Evolutionary conservation across 441 rosid species (phyloP), one percentile per base, ranked within the genome.

Genomic region (Populus hybrid): DNA sequence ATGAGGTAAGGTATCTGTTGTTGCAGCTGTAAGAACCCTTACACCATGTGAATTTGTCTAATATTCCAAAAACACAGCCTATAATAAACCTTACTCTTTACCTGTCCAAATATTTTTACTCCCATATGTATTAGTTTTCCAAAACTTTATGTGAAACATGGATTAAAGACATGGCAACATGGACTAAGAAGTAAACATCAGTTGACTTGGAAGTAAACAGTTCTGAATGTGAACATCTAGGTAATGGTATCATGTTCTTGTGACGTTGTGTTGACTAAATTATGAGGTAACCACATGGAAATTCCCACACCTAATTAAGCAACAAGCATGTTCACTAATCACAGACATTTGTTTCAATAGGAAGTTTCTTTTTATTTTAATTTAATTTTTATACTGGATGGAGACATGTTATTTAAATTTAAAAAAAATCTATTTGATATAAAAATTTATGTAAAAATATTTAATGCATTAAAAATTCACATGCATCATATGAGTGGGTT

Each of bases 1-100:
- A 76, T 6, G 85, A 85, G 83, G 92, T 86, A 83, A 90, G 89
- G 91, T 80, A 87, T 88, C 77, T 42, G 65, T 21, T 61, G 84
- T 74, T 64, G 85, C 83, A 76, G 84, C 78, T 84, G 84, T 56
- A 74, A 82, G 86, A 82, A 77, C 83, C 79, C 82, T 84, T 78
- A 50, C 76, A 73, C 76, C 83, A 79, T 79, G 80, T 77, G 86
- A 76, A 71, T 76, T 78, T 75, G 81, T 81, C 79, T 56, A 78
- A 33, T 80, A 69, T 69, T 84, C 80, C 80, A 80, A 80, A 79
- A 50, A 40, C 74, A 56, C 72, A 80, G 68, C 79, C 31, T 69
- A 59, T 21, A 21, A 21, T 9, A 23, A 69, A 10, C 78, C 77
- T 14, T 50, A 45, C 53, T 72, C 26, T 71, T 69, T 81, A 75